Conservation (phyloP, 2,329 filamentous ascomycete species). For the Neurospora sp. region DNA sequence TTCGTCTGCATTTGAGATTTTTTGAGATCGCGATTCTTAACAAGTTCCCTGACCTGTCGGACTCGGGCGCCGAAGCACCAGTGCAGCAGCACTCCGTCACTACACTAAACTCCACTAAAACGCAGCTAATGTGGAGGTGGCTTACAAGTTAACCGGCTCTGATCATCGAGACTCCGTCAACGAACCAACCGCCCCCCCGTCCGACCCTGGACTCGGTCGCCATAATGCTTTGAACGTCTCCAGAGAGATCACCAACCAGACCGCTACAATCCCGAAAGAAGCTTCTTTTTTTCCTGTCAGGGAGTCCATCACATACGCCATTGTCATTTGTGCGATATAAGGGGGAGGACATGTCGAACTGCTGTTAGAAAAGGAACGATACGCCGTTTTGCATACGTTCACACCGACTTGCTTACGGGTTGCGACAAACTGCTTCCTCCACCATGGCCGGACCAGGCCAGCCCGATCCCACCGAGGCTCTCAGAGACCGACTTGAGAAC, state of each 20-base stretch:
- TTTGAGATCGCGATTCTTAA: background rate
- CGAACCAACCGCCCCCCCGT: background rate
- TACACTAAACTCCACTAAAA: background rate
- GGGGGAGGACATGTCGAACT: background rate
- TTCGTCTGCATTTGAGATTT: background rate
- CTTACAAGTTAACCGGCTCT: background rate
- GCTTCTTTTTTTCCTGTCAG: background rate
- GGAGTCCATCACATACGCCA: background rate
- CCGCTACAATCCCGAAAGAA: background rate
- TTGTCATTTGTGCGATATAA: background rate
- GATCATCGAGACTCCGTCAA: background rate
- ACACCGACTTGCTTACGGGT: background rate
- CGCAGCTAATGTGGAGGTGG: background rate
- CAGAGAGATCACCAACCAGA: background rate
- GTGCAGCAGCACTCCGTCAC: background rate
- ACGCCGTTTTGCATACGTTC: background rate
- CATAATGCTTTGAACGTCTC: background rate
- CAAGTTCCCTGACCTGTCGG: background rate
- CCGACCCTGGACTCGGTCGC: background rate
- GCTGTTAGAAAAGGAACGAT: background rate
- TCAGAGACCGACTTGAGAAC: conserved; percentile 19
- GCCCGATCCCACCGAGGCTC: conserved; percentile 9
- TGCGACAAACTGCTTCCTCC: background rate
- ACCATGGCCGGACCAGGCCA: conserved; percentile 15
- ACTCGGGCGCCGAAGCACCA: background rate